Evolutionary conservation across 139 green algal species (phyloP).

Genomic region (Closterium sp.): DNA sequence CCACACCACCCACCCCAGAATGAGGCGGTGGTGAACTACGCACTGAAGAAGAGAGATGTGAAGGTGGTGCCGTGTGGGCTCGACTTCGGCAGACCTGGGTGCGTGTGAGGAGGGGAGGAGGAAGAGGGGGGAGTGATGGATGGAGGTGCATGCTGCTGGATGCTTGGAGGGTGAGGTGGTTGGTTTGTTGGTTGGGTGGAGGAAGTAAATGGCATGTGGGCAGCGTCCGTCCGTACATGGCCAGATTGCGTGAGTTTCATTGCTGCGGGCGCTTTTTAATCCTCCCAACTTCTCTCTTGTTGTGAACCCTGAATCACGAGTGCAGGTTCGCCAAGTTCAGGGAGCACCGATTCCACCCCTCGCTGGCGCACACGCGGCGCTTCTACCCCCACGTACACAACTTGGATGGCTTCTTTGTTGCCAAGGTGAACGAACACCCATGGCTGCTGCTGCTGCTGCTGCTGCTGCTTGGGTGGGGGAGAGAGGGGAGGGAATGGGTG

Average conservation of each 20-base stretch:
- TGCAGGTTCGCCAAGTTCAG: slow-evolving; percentile 73
- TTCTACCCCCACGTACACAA: slow-evolving; percentile 99
- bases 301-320: too few species aligned
- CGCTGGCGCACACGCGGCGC: slow-evolving; percentile 72
- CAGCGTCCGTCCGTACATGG: too few species aligned
- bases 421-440: slow-evolving; percentile 70
- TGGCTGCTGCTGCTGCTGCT: too few species aligned
- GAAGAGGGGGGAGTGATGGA: background rate
- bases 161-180: background rate
- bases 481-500: background rate
- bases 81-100: slow-evolving; percentile 85
- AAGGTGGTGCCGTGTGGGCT: slow-evolving; percentile 85
- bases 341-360: slow-evolving; percentile 94
- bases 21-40: slow-evolving; percentile 96
- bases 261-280: too few species aligned
- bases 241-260: too few species aligned
- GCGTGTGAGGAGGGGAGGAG: background rate
- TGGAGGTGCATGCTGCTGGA: too few species aligned
- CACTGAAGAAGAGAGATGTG: slow-evolving; percentile 90
- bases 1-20: slow-evolving; percentile 63
- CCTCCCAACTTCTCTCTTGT: too few species aligned
- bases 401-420: slow-evolving; percentile 99
- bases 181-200: background rate
- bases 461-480: background rate
- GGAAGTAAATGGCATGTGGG: too few species aligned